phyloP scores from a whole-genome alignment of 305 asterid species.

The Euphrasia arctica region DNA sequence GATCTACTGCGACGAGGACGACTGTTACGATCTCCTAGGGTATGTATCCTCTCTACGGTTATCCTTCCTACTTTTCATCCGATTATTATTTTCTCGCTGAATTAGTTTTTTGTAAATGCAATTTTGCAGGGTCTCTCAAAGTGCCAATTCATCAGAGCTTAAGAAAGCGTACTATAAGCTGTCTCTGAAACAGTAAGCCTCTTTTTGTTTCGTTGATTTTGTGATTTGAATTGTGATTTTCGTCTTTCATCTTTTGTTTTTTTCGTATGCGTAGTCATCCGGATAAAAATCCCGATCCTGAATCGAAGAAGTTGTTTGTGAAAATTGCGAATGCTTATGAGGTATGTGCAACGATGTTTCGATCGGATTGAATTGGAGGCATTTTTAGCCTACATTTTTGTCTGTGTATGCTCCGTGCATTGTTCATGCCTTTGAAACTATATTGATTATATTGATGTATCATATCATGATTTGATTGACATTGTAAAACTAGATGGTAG shows the following conservation, averaged over 20 bases:
- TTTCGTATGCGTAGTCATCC: conserved; percentile 52
- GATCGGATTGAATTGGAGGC: neutral
- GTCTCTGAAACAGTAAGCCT: conserved; percentile 69
- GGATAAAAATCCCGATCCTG: conserved; percentile 92
- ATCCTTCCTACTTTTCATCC: conserved; percentile 5
- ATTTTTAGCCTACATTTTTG: neutral
- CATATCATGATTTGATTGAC: conserved; percentile 3
- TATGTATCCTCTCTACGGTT: conserved; percentile 21
- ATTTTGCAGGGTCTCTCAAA: conserved; percentile 46
- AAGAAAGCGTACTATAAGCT: conserved; percentile 80
- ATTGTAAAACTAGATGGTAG: neutral
- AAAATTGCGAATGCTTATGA: conserved; percentile 93
- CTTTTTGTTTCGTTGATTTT: neutral
- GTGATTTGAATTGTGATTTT: neutral
- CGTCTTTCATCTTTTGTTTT: neutral
- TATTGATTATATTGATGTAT: neutral
- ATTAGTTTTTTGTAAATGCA: conserved; percentile 8
- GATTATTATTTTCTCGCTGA: neutral
- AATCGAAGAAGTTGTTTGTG: conserved; percentile 66
- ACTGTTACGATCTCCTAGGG: conserved; percentile 94
- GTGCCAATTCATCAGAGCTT: conserved; percentile 50
- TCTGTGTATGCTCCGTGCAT: neutral
- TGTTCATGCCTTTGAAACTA: conserved; percentile 12
- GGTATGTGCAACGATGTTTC: conserved; percentile 36
- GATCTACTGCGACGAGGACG: conserved; percentile 93